Evolutionary conservation across 768 basidiomycete species (phyloP).

Genomic region (Rhizopogon vinicolor): DNA sequence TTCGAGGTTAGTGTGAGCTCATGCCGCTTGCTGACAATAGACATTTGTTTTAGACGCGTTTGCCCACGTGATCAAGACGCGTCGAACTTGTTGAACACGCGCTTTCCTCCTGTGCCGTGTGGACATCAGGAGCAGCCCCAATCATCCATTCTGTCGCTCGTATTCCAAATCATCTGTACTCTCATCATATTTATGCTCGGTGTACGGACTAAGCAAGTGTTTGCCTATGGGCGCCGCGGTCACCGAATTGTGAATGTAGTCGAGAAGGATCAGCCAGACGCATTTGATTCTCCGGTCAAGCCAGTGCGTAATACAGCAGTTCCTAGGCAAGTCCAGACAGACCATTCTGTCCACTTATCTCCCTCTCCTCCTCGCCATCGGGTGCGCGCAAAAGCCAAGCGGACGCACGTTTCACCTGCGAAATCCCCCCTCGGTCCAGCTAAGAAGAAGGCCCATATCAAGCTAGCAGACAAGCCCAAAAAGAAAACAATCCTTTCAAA

Average conservation of each 20-base stretch:
- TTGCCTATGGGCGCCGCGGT: slow-evolving; percentile 59
- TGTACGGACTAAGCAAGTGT: slow-evolving; percentile 59
- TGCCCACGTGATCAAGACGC: slow-evolving; percentile 1
- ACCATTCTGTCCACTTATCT: slow-evolving; percentile 21
- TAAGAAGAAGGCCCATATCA: slow-evolving; percentile 24
- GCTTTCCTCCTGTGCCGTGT: neutral
- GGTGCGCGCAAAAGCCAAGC: slow-evolving; percentile 9
- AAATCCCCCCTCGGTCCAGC: slow-evolving; percentile 19
- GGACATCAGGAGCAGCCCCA: neutral
- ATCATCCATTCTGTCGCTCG: neutral
- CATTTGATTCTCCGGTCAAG: slow-evolving; percentile 3
- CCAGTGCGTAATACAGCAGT: neutral
- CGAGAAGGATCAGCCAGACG: slow-evolving; percentile 18
- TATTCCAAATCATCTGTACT: neutral
- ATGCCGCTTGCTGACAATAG: too few relatives aligned
- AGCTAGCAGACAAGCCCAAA: slow-evolving; percentile 4
- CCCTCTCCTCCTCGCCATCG: slow-evolving; percentile 11
- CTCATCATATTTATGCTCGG: slow-evolving; percentile 42
- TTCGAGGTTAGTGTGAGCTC: too few relatives aligned
- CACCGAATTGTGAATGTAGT: slow-evolving; percentile 52
- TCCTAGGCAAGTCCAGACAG: slow-evolving; percentile 10
- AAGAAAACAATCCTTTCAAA: slow-evolving; percentile 12
- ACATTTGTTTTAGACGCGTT: neutral
- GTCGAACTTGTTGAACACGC: neutral
- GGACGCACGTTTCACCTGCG: slow-evolving; percentile 12